Base-by-base conservation (phyloP, 176 grass and related monocot genomes). In the Stipa capillata region DNA sequence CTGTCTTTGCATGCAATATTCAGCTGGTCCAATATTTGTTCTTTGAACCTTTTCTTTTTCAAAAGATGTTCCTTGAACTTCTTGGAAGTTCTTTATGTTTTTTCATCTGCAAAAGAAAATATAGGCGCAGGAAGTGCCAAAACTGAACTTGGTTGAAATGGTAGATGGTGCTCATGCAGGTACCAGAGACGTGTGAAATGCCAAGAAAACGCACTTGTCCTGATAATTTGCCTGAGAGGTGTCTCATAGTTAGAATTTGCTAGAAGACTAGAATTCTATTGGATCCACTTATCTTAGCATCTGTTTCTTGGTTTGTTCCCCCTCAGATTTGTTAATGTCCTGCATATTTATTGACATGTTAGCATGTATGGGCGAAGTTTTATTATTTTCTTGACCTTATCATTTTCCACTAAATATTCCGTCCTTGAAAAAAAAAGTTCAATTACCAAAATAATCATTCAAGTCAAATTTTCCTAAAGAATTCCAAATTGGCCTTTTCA, bases 1-100 rank as follows among this genome's bases (percentile, higher is more conserved):
- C n/a, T n/a, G n/a, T n/a, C n/a, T 62, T 54, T 61, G 62, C 69
- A 73, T 73, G 56, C 32, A 72, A 63, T 82, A 52, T 23, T 72
- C 41, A 45, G 18, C 49, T 61, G 37, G 54, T 64, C 52, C 47
- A 21, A 31, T 44, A 45, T 64, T 45, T 56, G n/a, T n/a, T n/a
- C n/a, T n/a, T n/a, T n/a, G n/a, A n/a, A n/a, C n/a, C n/a, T n/a
- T n/a, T n/a, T n/a, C n/a, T n/a, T n/a, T n/a, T n/a, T n/a, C n/a
- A n/a, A n/a, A n/a, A n/a, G n/a, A n/a, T n/a, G 6, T 48, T 17
- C 65, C 49, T 32, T 20, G 37, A 50, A 61, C 31, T 36, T 66
- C 18, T 50, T 66, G 2, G 5, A 35, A 16, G 14, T 73, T 43
- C 49, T 47, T 74, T 33, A 49, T 20, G 14, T 79, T 37, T 67